Percentiles rank a stretch among this genome's conserved stretches.
Evolutionary conservation across 306 rosid genomes (phyloP).

Genomic region (Vigna radiata): DNA sequence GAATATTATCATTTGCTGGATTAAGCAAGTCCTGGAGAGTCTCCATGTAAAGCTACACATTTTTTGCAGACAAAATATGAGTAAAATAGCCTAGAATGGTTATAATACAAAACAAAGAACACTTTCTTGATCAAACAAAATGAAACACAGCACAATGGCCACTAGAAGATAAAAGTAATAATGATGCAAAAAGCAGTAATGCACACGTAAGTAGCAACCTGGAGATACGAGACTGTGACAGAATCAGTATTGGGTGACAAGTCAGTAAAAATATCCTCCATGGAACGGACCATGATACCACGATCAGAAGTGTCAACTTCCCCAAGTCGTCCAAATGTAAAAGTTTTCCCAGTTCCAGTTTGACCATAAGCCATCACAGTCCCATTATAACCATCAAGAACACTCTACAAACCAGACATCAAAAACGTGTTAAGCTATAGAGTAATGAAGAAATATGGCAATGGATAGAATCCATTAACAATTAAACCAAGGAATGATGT

Average conservation of each 20-base stretch:
- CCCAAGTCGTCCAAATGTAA: constrained; percentile 90
- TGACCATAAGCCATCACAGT: constrained; percentile 99
- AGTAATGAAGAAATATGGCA: constrained; percentile 28
- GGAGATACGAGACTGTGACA: constrained; percentile 80
- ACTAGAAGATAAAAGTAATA: constrained; percentile 30
- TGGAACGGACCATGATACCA: constrained; percentile 96
- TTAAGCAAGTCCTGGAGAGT: constrained; percentile 89
- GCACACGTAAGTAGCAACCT: constrained; percentile 58
- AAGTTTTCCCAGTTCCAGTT: constrained; percentile 98
- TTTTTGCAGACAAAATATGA: constrained; percentile 34
- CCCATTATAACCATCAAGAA: constrained; percentile 94
- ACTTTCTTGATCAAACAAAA: constrained; percentile 40
- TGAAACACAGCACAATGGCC: neutral
- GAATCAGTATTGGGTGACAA: constrained; percentile 78
- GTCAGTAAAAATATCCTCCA: constrained; percentile 90
- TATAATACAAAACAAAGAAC: constrained; percentile 31
- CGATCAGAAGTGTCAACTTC: constrained; percentile 86
- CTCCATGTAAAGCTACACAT: constrained; percentile 92
- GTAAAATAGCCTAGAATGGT: constrained; percentile 34
- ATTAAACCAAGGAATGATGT: constrained; percentile 23
- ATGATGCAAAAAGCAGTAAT: constrained; percentile 25
- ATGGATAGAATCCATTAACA: constrained; percentile 10
- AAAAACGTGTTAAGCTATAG: constrained; percentile 33
- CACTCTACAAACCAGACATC: constrained; percentile 69
- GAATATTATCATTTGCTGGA: constrained; percentile 89